These are phyloP conservation scores for Globisporangium paddicum DNA, from an alignment of 352 stramenopile genomes.

Conservation along the genomic window DNA sequence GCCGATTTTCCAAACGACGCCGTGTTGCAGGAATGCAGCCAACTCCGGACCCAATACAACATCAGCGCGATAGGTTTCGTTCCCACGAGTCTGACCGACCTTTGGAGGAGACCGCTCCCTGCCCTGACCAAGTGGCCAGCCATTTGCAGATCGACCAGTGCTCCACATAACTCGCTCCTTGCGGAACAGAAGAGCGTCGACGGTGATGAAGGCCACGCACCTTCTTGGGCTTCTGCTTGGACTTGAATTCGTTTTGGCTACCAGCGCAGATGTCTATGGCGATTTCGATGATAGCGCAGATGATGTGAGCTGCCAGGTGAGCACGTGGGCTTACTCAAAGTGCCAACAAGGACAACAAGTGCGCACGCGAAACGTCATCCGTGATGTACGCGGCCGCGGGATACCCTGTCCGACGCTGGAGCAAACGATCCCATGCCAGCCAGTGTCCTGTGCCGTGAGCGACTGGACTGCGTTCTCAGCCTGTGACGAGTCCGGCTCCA, in stretches of 20 bases:
- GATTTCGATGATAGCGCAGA: neutral
- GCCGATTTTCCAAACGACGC: neutral
- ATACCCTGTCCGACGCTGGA: constrained; percentile 19
- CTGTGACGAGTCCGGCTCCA: constrained; percentile 23
- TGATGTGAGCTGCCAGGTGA: constrained; percentile 5
- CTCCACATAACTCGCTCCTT: neutral
- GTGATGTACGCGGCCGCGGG: constrained; percentile 13
- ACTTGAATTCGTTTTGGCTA: neutral
- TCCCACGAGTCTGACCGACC: neutral
- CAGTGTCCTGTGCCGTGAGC: constrained; percentile 22
- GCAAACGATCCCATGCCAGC: constrained; percentile 18
- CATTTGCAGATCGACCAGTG: neutral
- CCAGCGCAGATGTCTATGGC: neutral
- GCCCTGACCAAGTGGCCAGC: neutral
- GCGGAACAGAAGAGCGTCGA: neutral
- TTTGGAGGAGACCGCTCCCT: neutral
- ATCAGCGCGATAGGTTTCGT: no score
- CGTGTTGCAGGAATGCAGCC: neutral
- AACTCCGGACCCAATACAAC: no score
- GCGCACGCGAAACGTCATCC: constrained; percentile 20
- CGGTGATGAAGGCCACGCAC: neutral
- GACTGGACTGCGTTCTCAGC: constrained; percentile 20
- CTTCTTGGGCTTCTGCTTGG: neutral
- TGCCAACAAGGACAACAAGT: constrained; percentile 6
- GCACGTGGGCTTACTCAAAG: constrained; percentile 7